phyloP scores from a whole-genome alignment of 768 basidiomycete species.

The Cystobasidiopsis lactophilus region DNA sequence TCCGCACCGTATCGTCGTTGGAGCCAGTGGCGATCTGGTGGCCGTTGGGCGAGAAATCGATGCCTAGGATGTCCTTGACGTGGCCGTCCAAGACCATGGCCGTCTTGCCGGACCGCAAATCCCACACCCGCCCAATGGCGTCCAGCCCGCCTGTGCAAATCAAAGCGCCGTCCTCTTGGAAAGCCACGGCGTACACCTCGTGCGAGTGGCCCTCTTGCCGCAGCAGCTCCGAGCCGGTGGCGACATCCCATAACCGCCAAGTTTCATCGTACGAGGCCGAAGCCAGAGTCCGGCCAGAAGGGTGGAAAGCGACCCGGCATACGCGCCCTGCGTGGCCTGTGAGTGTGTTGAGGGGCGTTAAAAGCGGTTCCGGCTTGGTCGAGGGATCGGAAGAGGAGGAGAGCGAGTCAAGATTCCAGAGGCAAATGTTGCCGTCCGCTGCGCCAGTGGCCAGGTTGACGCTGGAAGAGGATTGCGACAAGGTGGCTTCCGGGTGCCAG shows the following conservation, averaged over 20 bases:
- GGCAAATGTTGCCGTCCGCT: constrained; percentile 58
- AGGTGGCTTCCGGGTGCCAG: constrained; percentile 87
- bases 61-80: constrained; percentile 69
- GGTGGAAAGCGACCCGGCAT: constrained; percentile 87
- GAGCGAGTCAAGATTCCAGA: constrained; percentile 53
- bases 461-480: constrained; percentile 37
- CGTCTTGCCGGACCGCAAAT: constrained; percentile 76
- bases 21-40: constrained; percentile 95
- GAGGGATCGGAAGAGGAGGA: not conserved
- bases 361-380: constrained; percentile 41
- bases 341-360: constrained; percentile 43
- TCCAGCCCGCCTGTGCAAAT: constrained; percentile 87
- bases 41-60: constrained; percentile 72
- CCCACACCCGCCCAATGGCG: constrained; percentile 93
- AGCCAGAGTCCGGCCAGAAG: constrained; percentile 76
- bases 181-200: constrained; percentile 87
- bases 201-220: constrained; percentile 94
- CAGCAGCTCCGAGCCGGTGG: constrained; percentile 47
- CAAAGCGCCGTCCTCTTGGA: constrained; percentile 82
- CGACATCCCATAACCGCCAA: constrained; percentile 91
- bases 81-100: constrained; percentile 98
- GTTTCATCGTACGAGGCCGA: constrained; percentile 93
- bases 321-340: constrained; percentile 77
- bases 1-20: constrained; percentile 88
- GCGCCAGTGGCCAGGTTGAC: constrained; percentile 82